Evolutionary conservation across 2,329 filamentous ascomycete species (phyloP), one percentile per base, ranked within the genome.

Genomic region (Fragosphaeria purpurea): DNA sequence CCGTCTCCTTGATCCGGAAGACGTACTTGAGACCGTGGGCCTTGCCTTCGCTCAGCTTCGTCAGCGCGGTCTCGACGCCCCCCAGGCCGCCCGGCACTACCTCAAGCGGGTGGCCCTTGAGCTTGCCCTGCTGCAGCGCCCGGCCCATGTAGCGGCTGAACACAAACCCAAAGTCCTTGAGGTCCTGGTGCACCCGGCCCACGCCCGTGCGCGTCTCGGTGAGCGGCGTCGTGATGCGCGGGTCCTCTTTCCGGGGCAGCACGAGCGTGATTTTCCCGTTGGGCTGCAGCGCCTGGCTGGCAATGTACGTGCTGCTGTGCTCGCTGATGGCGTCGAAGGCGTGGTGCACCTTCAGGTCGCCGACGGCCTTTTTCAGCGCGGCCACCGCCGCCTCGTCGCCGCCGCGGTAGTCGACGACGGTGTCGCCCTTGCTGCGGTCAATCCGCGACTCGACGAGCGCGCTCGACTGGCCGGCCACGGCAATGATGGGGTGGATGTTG

Each of bases 11-110:
- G 32, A 60, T 56, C 4, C 57, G 67, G 57, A 78, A 76, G 0
- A 83, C 72, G 65, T 80, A 82, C 64, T 83, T 84, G 1, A 75
- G 68, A 3, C 72, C 80, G 58, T 74, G 79, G 10, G 73, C 76
- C 59, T 75, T 78, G 0, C 79, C 79, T 22, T 67, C 67, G 58
- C 71, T 73, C 59, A 83, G 59, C 56, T 76, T 70, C 54, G 60
- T 61, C 61, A 83, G 60, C 1, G 65, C 78, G 39, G 59, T 61
- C 56, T 79, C 64, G 5, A 81, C 61, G 3, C 76, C 76, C 11
- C 57, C 66, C 47, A 82, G 57, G 0, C 77, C 77, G 5, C 75
- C 73, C 0, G 67, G 61, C 7, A 75, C 61, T 10, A 78, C 66
- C 58, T 76, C 70, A 50, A 66, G 61, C 30, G 73, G 73, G 59